Percentiles rank a stretch among this genome's conserved stretches.
Evolutionary conservation across 192 early-diverging fungal genomes (phyloP).

Genomic region (Glomus cerebriforme): DNA sequence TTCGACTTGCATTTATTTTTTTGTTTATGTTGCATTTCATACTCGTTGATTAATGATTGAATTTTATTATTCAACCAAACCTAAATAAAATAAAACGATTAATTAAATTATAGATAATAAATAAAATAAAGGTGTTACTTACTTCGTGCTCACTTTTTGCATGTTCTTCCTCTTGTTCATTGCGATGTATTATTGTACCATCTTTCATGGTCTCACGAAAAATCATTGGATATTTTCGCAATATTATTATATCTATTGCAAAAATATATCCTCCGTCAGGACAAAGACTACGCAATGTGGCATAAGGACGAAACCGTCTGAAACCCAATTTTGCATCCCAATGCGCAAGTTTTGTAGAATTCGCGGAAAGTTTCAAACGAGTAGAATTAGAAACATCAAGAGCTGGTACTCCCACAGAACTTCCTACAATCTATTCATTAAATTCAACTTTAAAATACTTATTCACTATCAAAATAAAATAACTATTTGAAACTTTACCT

Average conservation of each 20-base stretch:
- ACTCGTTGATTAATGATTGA: not conserved
- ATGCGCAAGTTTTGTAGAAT: slow-evolving; percentile 51
- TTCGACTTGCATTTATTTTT: not conserved
- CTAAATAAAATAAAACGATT: not conserved
- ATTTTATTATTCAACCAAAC: not conserved
- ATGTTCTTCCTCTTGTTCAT: slow-evolving; percentile 54
- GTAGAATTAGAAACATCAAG: slow-evolving; percentile 44
- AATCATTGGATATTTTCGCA: slow-evolving; percentile 51
- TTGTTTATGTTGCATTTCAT: not conserved
- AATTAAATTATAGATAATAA: not conserved
- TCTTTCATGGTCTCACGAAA: slow-evolving; percentile 49
- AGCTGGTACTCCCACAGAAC: slow-evolving; percentile 35
- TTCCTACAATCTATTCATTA: slow-evolving; percentile 33
- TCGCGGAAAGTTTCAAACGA: slow-evolving; percentile 47
- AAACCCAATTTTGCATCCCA: slow-evolving; percentile 67
- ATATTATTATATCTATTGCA: slow-evolving; percentile 57
- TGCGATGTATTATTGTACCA: slow-evolving; percentile 41
- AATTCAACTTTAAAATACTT: not conserved
- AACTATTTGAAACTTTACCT: slow-evolving; percentile 35
- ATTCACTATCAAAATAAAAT: not conserved
- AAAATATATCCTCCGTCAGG: slow-evolving; percentile 61
- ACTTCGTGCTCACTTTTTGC: slow-evolving; percentile 41
- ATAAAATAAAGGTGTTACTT: slow-evolving; percentile 2
- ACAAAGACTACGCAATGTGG: slow-evolving; percentile 37
- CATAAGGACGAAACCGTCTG: slow-evolving; percentile 23